Percentiles rank a stretch among this genome's conserved stretches.
These are phyloP conservation scores for Phialophora expanda DNA, from an alignment of 2,329 filamentous ascomycete genomes.

Conservation along the genomic window DNA sequence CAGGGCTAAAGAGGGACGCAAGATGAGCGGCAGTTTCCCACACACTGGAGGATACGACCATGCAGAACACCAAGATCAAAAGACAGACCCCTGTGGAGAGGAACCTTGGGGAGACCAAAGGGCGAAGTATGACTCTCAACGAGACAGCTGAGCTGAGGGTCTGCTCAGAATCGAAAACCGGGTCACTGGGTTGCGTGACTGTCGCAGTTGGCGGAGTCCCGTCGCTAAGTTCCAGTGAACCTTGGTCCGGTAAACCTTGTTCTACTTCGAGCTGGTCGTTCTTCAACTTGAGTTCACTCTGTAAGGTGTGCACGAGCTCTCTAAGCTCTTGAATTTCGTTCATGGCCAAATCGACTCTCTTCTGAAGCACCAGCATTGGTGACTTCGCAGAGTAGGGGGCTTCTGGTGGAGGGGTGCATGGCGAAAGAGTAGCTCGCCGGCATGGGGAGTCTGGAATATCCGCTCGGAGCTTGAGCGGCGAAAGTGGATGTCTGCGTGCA, in stretches of 20 bases:
- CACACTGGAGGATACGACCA: not conserved
- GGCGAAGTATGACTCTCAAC: not conserved
- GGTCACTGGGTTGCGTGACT: not conserved
- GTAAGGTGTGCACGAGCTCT: constrained; percentile 28
- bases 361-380: constrained; percentile 37
- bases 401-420: constrained; percentile 35
- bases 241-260: not conserved
- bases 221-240: not conserved
- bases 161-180: not conserved
- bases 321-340: constrained; percentile 36
- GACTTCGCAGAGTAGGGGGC: constrained; percentile 32
- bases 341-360: constrained; percentile 35
- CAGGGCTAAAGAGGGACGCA: not conserved
- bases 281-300: constrained; percentile 26
- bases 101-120: not conserved
- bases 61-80: constrained; percentile 7
- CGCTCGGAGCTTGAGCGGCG: constrained; percentile 27
- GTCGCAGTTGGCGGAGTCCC: constrained; percentile 3
- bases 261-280: constrained; percentile 16
- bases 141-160: not conserved
- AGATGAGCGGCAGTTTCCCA: not conserved
- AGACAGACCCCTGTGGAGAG: not conserved
- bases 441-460: constrained; percentile 32
- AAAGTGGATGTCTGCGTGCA: constrained; percentile 24
- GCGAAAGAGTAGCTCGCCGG: constrained; percentile 30